Evolutionary conservation across 1,284 basidiomycete species (phyloP).

Genomic region (Pascua sp.): DNA sequence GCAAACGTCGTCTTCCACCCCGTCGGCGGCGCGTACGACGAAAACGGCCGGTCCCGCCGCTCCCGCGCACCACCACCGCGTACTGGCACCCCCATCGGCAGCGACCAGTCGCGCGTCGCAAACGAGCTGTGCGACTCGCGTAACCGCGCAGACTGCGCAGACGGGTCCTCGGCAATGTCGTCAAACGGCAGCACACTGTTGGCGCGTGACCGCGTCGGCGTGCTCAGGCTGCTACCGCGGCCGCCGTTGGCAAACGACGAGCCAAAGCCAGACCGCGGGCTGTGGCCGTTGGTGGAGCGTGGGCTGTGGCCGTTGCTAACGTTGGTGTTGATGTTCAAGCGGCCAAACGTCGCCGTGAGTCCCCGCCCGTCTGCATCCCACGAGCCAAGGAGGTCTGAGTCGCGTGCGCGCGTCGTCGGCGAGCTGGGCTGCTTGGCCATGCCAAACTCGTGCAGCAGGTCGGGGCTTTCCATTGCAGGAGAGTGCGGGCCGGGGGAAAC

Average conservation of each 20-base stretch:
- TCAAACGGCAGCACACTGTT: constrained; percentile 8
- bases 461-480: not conserved
- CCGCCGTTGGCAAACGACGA: no score
- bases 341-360: constrained; percentile 32
- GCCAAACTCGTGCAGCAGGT: not conserved
- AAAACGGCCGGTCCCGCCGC: constrained; percentile 10
- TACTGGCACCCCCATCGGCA: constrained; percentile 4
- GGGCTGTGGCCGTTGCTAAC: not conserved
- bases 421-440: constrained; percentile 15
- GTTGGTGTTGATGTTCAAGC: constrained; percentile 10
- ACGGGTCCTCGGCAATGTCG: constrained; percentile 13
- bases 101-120: constrained; percentile 11
- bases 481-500: no score
- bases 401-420: constrained; percentile 5
- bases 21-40: not conserved
- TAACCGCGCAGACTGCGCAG: constrained; percentile 1
- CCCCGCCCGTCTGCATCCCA: constrained; percentile 35
- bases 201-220: not conserved
- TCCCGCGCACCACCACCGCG: not conserved
- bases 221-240: not conserved
- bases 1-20: no score
- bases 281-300: no score
- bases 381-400: constrained; percentile 37
- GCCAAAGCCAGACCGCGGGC: no score
- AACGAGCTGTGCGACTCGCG: constrained; percentile 11